Evolutionary conservation across 805 yeast genomes (phyloP).

Genomic region (Ogataea trehalophila): DNA sequence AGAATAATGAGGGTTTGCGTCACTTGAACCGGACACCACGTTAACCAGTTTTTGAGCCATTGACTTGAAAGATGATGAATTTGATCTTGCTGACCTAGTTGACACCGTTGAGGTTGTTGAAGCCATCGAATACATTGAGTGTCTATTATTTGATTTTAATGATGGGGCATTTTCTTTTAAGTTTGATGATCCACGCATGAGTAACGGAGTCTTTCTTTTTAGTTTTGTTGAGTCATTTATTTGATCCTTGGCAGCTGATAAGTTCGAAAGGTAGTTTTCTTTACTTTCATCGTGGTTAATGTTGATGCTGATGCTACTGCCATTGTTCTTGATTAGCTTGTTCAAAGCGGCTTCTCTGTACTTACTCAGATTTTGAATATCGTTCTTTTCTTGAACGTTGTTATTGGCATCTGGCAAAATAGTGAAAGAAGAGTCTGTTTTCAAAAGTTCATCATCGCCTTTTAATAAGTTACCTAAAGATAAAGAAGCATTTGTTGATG

Average conservation of each 20-base stretch:
- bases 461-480: slow-evolving; percentile 13
- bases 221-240: not conserved
- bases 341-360: slow-evolving; percentile 10
- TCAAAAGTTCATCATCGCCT: slow-evolving; percentile 1
- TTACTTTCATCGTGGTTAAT: not conserved
- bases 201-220: slow-evolving; percentile 3
- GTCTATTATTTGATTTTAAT: slow-evolving; percentile 8
- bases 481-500: slow-evolving; percentile 12
- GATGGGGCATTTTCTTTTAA: not conserved
- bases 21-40: slow-evolving; percentile 9
- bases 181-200: slow-evolving; percentile 1
- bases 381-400: not conserved
- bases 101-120: slow-evolving; percentile 14
- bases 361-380: not conserved
- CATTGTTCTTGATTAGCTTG: slow-evolving; percentile 4
- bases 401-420: not conserved
- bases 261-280: slow-evolving; percentile 1
- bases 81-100: slow-evolving; percentile 18
- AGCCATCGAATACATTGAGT: slow-evolving; percentile 13
- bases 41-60: slow-evolving; percentile 20
- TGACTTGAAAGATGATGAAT: slow-evolving; percentile 18
- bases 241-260: not conserved
- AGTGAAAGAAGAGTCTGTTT: not conserved
- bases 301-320: not conserved
- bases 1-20: not conserved